A percentile compares a stretch with the other conserved stretches of the same genome.
These are phyloP conservation scores for Ophiostoma himal-ulmi DNA, from an alignment of 2,329 filamentous ascomycete genomes.

Conservation along the genomic window DNA sequence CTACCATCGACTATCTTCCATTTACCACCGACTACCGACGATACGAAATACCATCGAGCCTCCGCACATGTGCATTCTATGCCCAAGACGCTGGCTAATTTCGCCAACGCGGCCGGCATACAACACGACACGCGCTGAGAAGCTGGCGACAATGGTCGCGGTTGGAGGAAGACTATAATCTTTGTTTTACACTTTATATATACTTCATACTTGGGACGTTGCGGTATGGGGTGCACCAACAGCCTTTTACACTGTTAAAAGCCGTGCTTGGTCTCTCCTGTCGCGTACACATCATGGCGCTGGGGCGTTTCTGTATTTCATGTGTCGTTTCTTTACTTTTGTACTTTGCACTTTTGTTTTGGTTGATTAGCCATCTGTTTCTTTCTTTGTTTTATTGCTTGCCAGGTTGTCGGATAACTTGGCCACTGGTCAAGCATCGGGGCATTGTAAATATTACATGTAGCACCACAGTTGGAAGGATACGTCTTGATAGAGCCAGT, in stretches of 20 bases:
- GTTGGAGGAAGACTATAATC: background rate
- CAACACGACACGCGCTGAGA: background rate
- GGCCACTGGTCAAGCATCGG: background rate
- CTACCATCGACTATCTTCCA: background rate
- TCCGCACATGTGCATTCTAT: background rate
- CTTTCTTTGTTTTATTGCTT: background rate
- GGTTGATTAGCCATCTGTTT: background rate
- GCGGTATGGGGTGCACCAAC: background rate
- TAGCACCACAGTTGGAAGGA: background rate
- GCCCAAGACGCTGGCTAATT: background rate
- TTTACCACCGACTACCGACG: background rate
- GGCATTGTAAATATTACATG: background rate
- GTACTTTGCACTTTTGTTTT: background rate
- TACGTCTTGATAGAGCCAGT: background rate
- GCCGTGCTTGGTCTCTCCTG: background rate
- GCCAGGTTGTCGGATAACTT: background rate
- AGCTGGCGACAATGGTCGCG: background rate
- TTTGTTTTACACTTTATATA: background rate
- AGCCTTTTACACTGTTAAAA: background rate
- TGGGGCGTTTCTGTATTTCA: constrained; percentile 8
- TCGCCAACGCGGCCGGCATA: background rate
- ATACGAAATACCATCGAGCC: background rate
- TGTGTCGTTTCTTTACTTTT: background rate
- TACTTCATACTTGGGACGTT: constrained; percentile 1
- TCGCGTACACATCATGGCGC: constrained; percentile 6